Conservation (phyloP, 768 basidiomycete genomes). For the Russula compacta region DNA sequence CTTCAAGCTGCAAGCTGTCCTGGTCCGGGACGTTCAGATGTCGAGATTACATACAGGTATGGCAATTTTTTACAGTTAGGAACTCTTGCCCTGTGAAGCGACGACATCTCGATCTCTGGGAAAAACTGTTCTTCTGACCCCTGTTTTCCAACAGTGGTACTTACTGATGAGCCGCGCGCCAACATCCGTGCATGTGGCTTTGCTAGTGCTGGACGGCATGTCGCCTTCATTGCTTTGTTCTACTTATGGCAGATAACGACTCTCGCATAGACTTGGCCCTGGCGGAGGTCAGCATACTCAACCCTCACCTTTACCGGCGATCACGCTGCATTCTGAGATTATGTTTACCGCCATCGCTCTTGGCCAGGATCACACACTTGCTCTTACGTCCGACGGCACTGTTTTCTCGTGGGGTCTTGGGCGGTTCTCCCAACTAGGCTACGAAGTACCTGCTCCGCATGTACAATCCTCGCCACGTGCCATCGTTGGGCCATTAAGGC, state of each 20-base stretch:
- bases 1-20: conserved; percentile 52
- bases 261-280: conserved; percentile 50
- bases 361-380: conserved; percentile 92
- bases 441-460: conserved; percentile 54
- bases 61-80: conserved; percentile 7
- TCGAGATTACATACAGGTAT: conserved; percentile 81
- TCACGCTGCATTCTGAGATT: conserved; percentile 39
- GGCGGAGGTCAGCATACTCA: conserved; percentile 59
- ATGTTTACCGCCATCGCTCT: conserved; percentile 62
- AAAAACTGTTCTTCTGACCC: not conserved
- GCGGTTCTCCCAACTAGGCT: conserved; percentile 83
- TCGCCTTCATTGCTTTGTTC: conserved; percentile 1
- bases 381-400: conserved; percentile 70
- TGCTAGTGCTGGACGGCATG: conserved; percentile 75
- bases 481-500: conserved; percentile 66
- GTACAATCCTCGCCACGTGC: conserved; percentile 69
- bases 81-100: not conserved
- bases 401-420: conserved; percentile 89
- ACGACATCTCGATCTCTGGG: not conserved
- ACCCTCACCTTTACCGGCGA: conserved; percentile 54
- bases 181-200: conserved; percentile 87
- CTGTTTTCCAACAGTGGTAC: conserved; percentile 32
- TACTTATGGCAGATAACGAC: not conserved
- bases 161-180: conserved; percentile 63
- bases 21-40: conserved; percentile 65